Evolutionary conservation across 2,329 filamentous ascomycete species (phyloP), one percentile per base, ranked within the genome.

Genomic region (Ophiostoma ulmi): DNA sequence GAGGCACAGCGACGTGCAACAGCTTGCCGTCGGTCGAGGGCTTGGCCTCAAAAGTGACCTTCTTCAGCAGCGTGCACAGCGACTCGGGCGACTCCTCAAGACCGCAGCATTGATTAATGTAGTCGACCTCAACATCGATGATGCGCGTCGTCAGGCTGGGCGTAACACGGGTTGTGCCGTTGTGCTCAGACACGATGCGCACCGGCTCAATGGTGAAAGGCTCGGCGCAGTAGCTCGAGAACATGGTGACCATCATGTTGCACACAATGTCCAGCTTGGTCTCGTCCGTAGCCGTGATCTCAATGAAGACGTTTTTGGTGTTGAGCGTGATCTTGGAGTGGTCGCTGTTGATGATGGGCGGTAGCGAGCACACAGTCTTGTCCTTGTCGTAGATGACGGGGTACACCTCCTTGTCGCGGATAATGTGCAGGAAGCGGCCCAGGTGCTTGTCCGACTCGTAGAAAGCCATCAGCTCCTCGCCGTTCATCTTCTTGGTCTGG

Each of bases 241-340:
- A 99, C 94, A 99, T 99, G 77, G 94, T 88, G 61, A 97, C 92
- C 79, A 99, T 90, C 78, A 97, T 97, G 79, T 97, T 93, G 81
- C 73, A 73, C 35, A 75, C 73, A 74, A 99, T 92, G 76, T 97
- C 94, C 64, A 98, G 87, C 83, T 99, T 99, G 38, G 96, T 99
- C 78, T 91, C 90, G 79, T 99, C 95, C 58, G 93, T 94, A 58
- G 94, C 96, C 8, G 95, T 99, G 77, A 97, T 74, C 81, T 99
- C 95, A 79, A 99, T 96, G 81, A 99, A 92, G 77, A 99, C 88
- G 77, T 99, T 97, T 78, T 87, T 94, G 72, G 94, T 98, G 78
- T 96, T 83, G 64, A 96, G 83, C 8, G 90, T 93, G 79, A 99
- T 99, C 82, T 99, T 99, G 77, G 94, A 97, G 82, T 95, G 94